A percentile compares a stretch with the other conserved stretches of the same genome.
phyloP scores from a whole-genome alignment of 805 yeast genomes.

The Wickerhamiella bombiphila region DNA sequence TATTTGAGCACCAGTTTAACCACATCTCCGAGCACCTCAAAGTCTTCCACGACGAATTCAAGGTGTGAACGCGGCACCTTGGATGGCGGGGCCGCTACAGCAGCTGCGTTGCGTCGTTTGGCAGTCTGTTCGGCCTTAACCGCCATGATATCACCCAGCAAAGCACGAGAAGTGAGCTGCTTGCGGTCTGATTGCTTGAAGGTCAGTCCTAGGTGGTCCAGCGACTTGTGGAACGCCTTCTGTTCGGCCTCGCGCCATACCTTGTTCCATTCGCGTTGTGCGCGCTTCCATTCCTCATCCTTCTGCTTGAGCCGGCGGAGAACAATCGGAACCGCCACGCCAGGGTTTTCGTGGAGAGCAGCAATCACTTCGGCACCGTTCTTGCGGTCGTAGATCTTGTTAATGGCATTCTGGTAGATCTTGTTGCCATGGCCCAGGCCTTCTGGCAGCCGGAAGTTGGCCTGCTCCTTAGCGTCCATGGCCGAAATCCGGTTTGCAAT shows the following conservation, averaged over 20 bases:
- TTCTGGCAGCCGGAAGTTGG: conserved; percentile 70
- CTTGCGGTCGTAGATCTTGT: conserved; percentile 86
- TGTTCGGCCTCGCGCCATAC: conserved; percentile 98
- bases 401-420: conserved; percentile 82
- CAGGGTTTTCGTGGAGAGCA: conserved; percentile 89
- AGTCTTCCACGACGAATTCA: conserved; percentile 48
- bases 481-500: conserved; percentile 86
- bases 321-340: conserved; percentile 87
- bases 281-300: conserved; percentile 97
- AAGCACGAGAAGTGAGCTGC: conserved; percentile 71
- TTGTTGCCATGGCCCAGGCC: conserved; percentile 92
- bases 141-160: conserved; percentile 82
- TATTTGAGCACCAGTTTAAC: conserved; percentile 50
- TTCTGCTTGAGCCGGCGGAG: conserved; percentile 87
- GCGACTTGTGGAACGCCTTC: conserved; percentile 79
- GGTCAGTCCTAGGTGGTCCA: conserved; percentile 90
- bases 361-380: conserved; percentile 93
- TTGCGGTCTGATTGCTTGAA: conserved; percentile 96
- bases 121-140: conserved; percentile 83
- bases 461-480: conserved; percentile 84
- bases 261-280: conserved; percentile 97
- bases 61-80: conserved; percentile 73
- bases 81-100: conserved; percentile 24
- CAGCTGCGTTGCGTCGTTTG: conserved; percentile 66
- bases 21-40: conserved; percentile 59